These are phyloP conservation scores for Hortiboletus campestris DNA, from an alignment of 768 basidiomycete genomes.

Conservation along the genomic window DNA sequence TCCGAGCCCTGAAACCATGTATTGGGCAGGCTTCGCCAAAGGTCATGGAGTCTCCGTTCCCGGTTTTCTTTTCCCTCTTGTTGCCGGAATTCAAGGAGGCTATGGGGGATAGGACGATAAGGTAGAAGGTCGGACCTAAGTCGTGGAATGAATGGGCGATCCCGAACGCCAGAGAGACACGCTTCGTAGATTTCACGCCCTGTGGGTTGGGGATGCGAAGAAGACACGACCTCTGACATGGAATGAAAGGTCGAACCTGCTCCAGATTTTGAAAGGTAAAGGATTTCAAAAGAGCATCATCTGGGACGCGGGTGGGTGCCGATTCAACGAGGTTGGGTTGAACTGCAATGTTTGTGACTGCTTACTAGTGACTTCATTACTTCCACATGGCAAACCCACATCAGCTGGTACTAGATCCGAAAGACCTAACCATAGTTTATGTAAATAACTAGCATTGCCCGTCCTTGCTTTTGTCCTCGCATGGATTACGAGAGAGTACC, in stretches of 20 bases:
- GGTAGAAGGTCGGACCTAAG: constrained; percentile 53
- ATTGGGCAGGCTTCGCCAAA: constrained; percentile 61
- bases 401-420: constrained; percentile 2
- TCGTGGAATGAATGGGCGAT: constrained; percentile 56
- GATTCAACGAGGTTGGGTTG: constrained; percentile 19
- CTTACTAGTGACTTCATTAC: constrained; percentile 25
- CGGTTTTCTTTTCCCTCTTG: constrained; percentile 63
- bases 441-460: constrained; percentile 26
- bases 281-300: constrained; percentile 31
- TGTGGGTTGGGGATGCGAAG: constrained; percentile 31
- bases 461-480: constrained; percentile 11
- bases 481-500: constrained; percentile 11
- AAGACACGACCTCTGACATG: constrained; percentile 27
- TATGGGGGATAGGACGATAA: constrained; percentile 42
- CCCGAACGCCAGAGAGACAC: constrained; percentile 49
- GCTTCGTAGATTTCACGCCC: constrained; percentile 54
- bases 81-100: constrained; percentile 61
- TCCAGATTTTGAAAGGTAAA: constrained; percentile 7
- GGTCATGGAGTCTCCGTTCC: constrained; percentile 54
- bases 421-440: constrained; percentile 24
- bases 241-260: constrained; percentile 20
- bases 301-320: constrained; percentile 7
- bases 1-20: constrained; percentile 27
- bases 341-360: constrained; percentile 32
- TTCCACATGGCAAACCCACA: constrained; percentile 19